phyloP scores from a whole-genome alignment of 1,284 basidiomycete species.

The Heterobasidion irregulare region DNA sequence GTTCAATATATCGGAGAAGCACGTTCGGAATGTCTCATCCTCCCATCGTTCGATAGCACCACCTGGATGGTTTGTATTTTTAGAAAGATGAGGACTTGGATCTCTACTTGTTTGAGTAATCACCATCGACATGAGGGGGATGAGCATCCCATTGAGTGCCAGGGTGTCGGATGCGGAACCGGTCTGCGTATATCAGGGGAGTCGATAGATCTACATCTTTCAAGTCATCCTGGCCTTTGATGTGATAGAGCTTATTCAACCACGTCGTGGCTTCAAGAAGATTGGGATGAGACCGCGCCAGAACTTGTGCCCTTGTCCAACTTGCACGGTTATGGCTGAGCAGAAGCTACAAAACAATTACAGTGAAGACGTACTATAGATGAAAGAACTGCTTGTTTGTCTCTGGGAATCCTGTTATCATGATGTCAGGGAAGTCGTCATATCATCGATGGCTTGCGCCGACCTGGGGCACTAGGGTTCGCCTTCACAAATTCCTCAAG shows the following conservation, averaged over 20 bases:
- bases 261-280: slow-evolving; percentile 51
- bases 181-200: slow-evolving; percentile 73
- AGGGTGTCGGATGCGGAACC: slow-evolving; percentile 76
- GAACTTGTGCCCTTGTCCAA: slow-evolving; percentile 65
- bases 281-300: slow-evolving; percentile 70
- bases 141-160: slow-evolving; percentile 60
- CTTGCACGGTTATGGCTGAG: slow-evolving; percentile 21
- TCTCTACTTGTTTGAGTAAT: background rate
- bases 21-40: slow-evolving; percentile 58
- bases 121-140: slow-evolving; percentile 75
- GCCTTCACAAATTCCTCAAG: slow-evolving; percentile 47
- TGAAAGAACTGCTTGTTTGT: slow-evolving; percentile 65
- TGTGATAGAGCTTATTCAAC: slow-evolving; percentile 59
- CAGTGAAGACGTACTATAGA: slow-evolving; percentile 44
- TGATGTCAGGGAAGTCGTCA: background rate
- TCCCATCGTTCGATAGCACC: slow-evolving; percentile 85
- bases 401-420: slow-evolving; percentile 39
- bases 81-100: background rate
- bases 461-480: slow-evolving; percentile 49
- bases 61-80: slow-evolving; percentile 27
- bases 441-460: slow-evolving; percentile 4
- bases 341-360: background rate
- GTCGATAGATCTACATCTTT: slow-evolving; percentile 58
- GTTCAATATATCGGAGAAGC: slow-evolving; percentile 58
- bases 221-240: slow-evolving; percentile 25